Evolutionary conservation across 441 rosid species (phyloP).

Genomic region (Corymbia calophylla): DNA sequence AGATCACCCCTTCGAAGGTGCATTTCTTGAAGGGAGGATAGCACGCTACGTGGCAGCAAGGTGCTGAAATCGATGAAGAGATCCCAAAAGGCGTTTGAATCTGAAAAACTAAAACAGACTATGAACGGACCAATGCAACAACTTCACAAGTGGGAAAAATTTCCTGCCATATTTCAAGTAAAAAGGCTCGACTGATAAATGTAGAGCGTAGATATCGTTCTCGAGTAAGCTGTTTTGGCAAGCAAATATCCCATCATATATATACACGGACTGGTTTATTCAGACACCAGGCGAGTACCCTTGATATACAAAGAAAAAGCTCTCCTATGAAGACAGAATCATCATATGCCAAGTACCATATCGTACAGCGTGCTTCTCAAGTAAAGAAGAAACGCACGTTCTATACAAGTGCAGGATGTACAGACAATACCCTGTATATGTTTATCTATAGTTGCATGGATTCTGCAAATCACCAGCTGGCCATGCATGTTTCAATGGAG

Average conservation of each 20-base stretch:
- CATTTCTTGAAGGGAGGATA: not conserved
- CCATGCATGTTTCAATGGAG: constrained; percentile 47
- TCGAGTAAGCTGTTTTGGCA: not conserved
- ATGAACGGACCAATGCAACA: not conserved
- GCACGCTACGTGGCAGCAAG: not conserved
- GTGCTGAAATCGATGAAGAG: not conserved
- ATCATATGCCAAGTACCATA: not conserved
- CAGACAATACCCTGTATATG: not conserved
- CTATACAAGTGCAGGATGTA: not conserved
- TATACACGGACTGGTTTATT: not conserved
- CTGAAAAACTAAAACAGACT: not conserved
- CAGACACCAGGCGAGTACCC: not conserved
- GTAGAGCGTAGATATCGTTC: not conserved
- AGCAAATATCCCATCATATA: not conserved
- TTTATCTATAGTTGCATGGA: not conserved
- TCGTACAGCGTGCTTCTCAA: not conserved
- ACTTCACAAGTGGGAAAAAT: not conserved
- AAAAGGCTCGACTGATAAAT: not conserved
- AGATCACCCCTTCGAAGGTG: not conserved
- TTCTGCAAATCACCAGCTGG: constrained; percentile 11
- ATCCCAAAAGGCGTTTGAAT: not conserved
- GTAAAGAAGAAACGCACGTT: not conserved
- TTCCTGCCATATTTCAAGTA: not conserved
- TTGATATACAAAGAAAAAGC: not conserved
- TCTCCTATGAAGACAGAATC: not conserved